phyloP scores from a whole-genome alignment of 495 filamentous ascomycete species.

The Xylaria cubensis region DNA sequence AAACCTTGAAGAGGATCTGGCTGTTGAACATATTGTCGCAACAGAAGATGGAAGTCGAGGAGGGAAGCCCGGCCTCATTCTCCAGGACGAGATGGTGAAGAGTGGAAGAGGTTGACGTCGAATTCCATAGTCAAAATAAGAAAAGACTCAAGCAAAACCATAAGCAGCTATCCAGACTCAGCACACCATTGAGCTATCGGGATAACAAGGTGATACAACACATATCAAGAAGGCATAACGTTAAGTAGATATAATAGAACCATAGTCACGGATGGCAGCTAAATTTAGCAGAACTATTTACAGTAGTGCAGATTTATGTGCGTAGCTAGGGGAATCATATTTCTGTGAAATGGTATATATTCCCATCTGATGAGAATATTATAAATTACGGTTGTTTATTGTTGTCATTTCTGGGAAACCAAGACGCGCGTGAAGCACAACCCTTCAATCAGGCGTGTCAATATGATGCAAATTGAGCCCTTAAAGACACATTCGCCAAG shows the following conservation, averaged over 20 bases:
- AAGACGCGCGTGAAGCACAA: not conserved
- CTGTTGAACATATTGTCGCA: conserved; percentile 38
- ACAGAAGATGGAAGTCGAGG: conserved; percentile 74
- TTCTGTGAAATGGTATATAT: conserved; percentile 16
- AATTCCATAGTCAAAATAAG: not conserved
- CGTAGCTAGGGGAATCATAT: not conserved
- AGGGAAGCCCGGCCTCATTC: conserved; percentile 59
- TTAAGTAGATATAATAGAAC: not conserved
- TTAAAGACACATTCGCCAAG: not conserved
- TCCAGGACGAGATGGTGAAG: conserved; percentile 59
- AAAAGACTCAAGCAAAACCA: not conserved
- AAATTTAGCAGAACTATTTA: not conserved
- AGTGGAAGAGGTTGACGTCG: conserved; percentile 1
- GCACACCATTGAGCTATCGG: too few species aligned
- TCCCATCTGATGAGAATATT: conserved; percentile 29
- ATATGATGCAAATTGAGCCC: not conserved
- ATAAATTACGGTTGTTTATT: conserved; percentile 11
- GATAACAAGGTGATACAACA: too few species aligned
- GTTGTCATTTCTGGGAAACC: not conserved
- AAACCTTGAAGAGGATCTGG: not conserved
- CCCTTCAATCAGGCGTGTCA: not conserved
- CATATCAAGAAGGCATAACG: too few species aligned
- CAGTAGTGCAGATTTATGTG: not conserved
- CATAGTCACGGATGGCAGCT: not conserved
- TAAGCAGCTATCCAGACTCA: too few species aligned